Conservation (phyloP, 1,284 basidiomycete species). For the Tilletia indica region DNA sequence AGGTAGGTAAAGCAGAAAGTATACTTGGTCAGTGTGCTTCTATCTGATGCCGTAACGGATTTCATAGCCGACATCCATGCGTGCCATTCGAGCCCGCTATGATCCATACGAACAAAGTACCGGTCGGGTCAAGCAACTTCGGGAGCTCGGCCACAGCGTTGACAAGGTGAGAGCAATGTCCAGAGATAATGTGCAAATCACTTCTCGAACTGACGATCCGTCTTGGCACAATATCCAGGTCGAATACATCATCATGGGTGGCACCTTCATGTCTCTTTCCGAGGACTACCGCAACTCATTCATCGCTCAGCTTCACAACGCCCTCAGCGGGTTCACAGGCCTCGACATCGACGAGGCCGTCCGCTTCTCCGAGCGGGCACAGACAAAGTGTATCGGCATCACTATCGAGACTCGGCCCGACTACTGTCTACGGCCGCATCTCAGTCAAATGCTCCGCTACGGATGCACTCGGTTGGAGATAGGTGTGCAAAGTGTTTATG, state of each 20-base stretch:
- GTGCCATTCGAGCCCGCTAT: conserved; percentile 94
- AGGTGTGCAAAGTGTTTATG: conserved; percentile 97
- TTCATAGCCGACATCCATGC: conserved; percentile 84
- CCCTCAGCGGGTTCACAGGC: conserved; percentile 89
- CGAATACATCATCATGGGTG: conserved; percentile 98
- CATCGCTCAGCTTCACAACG: conserved; percentile 94
- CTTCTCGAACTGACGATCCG: too few relatives aligned
- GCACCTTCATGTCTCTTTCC: conserved; percentile 99
- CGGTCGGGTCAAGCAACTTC: conserved; percentile 90
- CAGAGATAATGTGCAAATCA: not conserved
- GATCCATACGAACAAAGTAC: conserved; percentile 98
- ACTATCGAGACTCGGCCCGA: conserved; percentile 99
- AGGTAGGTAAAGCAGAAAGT: conserved; percentile 51
- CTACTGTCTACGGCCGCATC: conserved; percentile 94
- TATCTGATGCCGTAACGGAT: not conserved
- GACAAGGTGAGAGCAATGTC: conserved; percentile 67
- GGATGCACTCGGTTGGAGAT: conserved; percentile 98
- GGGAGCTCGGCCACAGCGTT: conserved; percentile 89
- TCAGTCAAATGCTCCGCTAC: conserved; percentile 98
- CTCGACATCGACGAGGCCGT: conserved; percentile 94
- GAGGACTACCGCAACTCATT: conserved; percentile 92
- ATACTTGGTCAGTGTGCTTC: not conserved
- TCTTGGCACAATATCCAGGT: conserved; percentile 61
- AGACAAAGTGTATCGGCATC: conserved; percentile 97
- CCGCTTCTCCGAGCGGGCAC: conserved; percentile 90